These are phyloP conservation scores for Geosmithia putterillii DNA, from an alignment of 2,329 filamentous ascomycete genomes.

Conservation along the genomic window DNA sequence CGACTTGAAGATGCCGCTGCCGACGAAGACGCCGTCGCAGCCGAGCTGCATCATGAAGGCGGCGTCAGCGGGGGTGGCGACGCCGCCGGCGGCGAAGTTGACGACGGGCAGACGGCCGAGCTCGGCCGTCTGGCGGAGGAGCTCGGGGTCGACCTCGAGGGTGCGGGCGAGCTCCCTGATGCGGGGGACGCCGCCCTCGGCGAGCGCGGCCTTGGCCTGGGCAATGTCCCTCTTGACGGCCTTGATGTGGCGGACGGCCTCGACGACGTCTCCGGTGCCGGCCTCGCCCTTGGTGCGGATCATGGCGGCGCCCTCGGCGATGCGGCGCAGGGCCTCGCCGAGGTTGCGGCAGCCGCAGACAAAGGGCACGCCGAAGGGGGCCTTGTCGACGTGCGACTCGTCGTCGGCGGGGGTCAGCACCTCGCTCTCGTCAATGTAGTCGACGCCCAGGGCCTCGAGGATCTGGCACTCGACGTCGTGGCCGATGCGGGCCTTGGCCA, in stretches of 20 bases:
- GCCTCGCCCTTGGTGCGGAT: conserved; percentile 98
- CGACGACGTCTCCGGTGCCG: conserved; percentile 91
- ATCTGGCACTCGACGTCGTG: conserved; percentile 99
- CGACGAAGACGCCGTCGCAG: conserved; percentile 96
- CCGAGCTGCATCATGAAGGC: conserved; percentile 98
- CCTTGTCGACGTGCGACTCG: conserved; percentile 84
- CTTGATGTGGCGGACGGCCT: conserved; percentile 93
- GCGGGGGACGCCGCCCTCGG: conserved; percentile 34
- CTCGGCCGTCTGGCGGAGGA: conserved; percentile 79
- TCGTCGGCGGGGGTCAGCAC: conserved; percentile 92
- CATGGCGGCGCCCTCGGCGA: conserved; percentile 93
- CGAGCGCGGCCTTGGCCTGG: conserved; percentile 63
- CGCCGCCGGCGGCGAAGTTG: conserved; percentile 95
- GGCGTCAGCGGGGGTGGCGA: conserved; percentile 97
- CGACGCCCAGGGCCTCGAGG: conserved; percentile 84
- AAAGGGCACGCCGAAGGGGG: conserved; percentile 71
- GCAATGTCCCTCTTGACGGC: conserved; percentile 76
- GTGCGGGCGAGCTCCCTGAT: conserved; percentile 67
- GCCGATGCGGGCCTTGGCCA: conserved; percentile 97
- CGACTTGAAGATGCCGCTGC: conserved; percentile 93
- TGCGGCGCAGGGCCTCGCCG: conserved; percentile 81
- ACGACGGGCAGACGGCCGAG: conserved; percentile 85
- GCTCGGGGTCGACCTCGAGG: conserved; percentile 62
- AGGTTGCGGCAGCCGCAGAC: conserved; percentile 94
- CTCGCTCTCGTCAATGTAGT: conserved; percentile 98